Evolutionary conservation across 257 asterid genomes (phyloP).

Genomic region (Ilex asprella): DNA sequence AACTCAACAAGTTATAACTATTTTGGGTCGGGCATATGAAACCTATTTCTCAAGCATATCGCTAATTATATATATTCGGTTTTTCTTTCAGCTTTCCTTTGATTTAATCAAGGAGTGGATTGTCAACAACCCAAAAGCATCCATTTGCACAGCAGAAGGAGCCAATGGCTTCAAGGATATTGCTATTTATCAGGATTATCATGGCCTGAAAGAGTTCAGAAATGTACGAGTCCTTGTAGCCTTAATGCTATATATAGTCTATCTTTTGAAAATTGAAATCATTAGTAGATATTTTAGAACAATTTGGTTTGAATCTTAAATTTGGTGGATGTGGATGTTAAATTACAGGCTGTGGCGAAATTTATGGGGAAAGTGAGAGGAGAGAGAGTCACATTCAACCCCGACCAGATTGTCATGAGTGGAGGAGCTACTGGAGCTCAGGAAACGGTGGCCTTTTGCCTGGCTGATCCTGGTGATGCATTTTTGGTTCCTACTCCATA

Average conservation of each 20-base stretch:
- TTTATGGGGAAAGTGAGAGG: conserved; percentile 28
- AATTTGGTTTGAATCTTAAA: not conserved
- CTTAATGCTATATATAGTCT: not conserved
- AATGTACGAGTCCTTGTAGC: conserved; percentile 2
- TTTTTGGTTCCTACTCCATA: conserved; percentile 24
- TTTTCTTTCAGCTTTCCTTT: conserved; percentile 18
- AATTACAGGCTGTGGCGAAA: conserved; percentile 21
- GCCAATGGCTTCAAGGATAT: conserved; percentile 18
- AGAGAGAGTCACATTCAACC: conserved; percentile 19
- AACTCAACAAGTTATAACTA: not conserved
- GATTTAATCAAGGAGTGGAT: conserved; percentile 25
- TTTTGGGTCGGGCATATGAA: not conserved
- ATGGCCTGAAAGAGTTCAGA: conserved; percentile 25
- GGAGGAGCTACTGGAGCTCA: conserved; percentile 30
- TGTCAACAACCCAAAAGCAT: conserved; percentile 23
- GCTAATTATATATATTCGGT: not conserved
- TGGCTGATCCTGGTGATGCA: conserved; percentile 29
- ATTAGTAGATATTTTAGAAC: not conserved
- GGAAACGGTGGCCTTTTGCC: conserved; percentile 18
- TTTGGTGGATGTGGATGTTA: no score
- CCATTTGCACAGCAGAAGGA: conserved; percentile 26
- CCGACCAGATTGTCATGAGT: conserved; percentile 21
- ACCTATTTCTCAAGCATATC: not conserved
- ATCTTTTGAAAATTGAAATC: not conserved
- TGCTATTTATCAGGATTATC: conserved; percentile 29